These are phyloP conservation scores for Pythium utonaiense DNA, from an alignment of 352 stramenopile species.

Conservation along the genomic window DNA sequence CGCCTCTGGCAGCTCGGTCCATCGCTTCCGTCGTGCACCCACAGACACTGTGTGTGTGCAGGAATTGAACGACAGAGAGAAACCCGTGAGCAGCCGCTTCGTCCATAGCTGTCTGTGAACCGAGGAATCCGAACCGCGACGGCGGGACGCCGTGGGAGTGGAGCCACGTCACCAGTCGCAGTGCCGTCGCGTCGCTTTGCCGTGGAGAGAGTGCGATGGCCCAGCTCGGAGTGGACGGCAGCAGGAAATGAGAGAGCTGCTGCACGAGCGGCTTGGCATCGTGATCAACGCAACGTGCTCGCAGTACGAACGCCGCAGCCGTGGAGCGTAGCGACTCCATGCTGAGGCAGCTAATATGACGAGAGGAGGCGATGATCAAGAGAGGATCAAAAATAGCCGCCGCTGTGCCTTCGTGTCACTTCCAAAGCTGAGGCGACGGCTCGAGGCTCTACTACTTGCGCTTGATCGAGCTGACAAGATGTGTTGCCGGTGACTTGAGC, in stretches of 20 bases:
- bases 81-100: not conserved
- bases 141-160: not conserved
- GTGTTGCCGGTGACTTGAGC: conserved; percentile 30
- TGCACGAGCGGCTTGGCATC: not conserved
- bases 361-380: too few relatives aligned
- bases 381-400: conserved; percentile 2
- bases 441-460: conserved; percentile 50
- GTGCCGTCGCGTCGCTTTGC: not conserved
- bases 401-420: too few relatives aligned
- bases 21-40: not conserved
- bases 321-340: not conserved
- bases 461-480: conserved; percentile 29
- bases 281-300: not conserved
- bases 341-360: not conserved
- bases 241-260: not conserved
- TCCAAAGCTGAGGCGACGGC: conserved; percentile 15
- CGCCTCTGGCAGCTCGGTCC: not conserved
- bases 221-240: not conserved
- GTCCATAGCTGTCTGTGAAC: conserved; percentile 1
- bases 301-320: not conserved
- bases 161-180: not conserved
- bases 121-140: not conserved
- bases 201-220: not conserved
- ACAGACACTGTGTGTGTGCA: not conserved
- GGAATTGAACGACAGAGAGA: not conserved